Evolutionary conservation across 148 eudicot species (phyloP).

Genomic region (Heliosperma pusillum): DNA sequence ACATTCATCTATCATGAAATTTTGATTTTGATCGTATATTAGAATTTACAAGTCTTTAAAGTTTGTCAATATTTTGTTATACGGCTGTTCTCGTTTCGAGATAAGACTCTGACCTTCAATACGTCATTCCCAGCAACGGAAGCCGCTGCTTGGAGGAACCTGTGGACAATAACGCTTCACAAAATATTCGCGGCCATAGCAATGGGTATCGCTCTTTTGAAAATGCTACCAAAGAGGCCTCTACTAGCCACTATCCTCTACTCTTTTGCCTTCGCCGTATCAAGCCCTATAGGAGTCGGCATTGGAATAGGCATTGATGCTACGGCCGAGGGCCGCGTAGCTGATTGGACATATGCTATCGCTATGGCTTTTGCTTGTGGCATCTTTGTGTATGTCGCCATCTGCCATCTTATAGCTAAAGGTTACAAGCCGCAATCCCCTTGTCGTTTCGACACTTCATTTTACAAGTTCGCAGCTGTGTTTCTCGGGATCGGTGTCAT

Average conservation of each 20-base stretch:
- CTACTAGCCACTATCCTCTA: slow-evolving; percentile 40
- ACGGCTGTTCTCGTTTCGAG: no score
- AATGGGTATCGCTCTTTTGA: slow-evolving; percentile 76
- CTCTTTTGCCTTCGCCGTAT: slow-evolving; percentile 75
- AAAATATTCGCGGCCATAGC: slow-evolving; percentile 72
- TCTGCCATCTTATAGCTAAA: slow-evolving; percentile 71
- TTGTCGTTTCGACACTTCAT: slow-evolving; percentile 50
- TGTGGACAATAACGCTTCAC: slow-evolving; percentile 79
- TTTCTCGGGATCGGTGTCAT: slow-evolving; percentile 54
- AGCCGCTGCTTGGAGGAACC: slow-evolving; percentile 71
- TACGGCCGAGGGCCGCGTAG: slow-evolving; percentile 45
- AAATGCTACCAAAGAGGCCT: slow-evolving; percentile 79
- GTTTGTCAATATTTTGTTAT: no score
- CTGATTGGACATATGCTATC: slow-evolving; percentile 74
- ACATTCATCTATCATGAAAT: no score
- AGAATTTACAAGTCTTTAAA: no score
- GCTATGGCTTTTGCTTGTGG: slow-evolving; percentile 75
- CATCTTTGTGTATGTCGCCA: slow-evolving; percentile 69
- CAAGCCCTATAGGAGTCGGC: slow-evolving; percentile 74
- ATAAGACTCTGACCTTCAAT: not conserved
- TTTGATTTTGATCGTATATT: no score
- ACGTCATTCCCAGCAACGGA: slow-evolving; percentile 36
- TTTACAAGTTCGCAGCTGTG: slow-evolving; percentile 61
- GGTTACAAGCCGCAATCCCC: slow-evolving; percentile 55
- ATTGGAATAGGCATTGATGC: slow-evolving; percentile 74